Conservation (phyloP, 768 basidiomycete genomes). For the Lanmaoa rubissima region DNA sequence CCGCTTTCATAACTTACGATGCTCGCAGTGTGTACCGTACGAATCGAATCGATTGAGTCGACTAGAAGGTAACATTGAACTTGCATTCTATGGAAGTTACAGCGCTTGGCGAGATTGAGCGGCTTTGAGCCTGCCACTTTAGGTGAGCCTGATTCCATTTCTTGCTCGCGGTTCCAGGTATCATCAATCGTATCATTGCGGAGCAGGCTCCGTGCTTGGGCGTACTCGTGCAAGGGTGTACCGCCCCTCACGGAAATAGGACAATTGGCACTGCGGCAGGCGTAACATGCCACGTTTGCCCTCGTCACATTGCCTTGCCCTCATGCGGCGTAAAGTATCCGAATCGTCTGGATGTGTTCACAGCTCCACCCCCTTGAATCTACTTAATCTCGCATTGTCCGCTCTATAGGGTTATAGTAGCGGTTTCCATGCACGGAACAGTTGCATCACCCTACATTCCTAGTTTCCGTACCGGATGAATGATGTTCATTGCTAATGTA, state of each 20-base stretch:
- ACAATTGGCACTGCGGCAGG: background rate
- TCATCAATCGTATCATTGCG: conserved; percentile 8
- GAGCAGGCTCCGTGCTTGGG: conserved; percentile 4
- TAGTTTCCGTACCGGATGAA: conserved; percentile 1
- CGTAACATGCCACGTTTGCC: conserved; percentile 10
- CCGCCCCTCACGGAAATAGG: conserved; percentile 9
- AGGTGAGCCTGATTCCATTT: conserved; percentile 9
- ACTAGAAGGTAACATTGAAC: conserved; percentile 7
- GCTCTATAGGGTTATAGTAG: conserved; percentile 22
- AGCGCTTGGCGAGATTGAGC: background rate
- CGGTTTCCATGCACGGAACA: conserved; percentile 8
- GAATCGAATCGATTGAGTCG: background rate
- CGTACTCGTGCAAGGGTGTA: background rate
- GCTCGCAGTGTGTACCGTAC: background rate
- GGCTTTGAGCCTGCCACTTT: background rate
- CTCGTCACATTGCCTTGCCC: conserved; percentile 6
- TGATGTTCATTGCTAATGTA: conserved; percentile 8
- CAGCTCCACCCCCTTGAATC: conserved; percentile 10
- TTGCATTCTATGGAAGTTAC: conserved; percentile 11
- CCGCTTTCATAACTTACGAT: conserved; percentile 2
- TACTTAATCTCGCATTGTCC: conserved; percentile 24
- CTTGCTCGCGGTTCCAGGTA: background rate
- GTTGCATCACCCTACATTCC: conserved; percentile 10
- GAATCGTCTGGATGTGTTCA: background rate
- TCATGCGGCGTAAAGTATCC: conserved; percentile 9